Evolutionary conservation across 2,329 filamentous ascomycete species (phyloP).

Genomic region (Penicillium sp.): DNA sequence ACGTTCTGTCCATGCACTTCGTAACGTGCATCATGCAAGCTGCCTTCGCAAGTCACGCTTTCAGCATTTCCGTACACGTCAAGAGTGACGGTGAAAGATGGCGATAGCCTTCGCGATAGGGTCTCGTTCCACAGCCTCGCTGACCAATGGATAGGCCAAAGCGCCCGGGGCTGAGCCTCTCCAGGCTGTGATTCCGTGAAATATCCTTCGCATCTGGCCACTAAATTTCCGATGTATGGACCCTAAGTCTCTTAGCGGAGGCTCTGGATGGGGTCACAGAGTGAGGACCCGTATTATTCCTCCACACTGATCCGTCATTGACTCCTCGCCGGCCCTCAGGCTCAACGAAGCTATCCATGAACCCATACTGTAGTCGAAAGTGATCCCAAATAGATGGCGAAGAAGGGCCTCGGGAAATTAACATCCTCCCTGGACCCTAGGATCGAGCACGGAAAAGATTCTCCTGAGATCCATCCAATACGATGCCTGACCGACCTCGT

Average conservation of each 20-base stretch:
- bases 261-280: not conserved
- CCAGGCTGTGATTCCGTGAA: not conserved
- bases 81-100: not conserved
- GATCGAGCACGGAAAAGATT: not conserved
- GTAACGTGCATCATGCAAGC: not conserved
- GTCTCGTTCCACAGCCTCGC: not conserved
- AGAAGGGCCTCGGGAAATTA: not conserved
- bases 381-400: not conserved
- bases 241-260: not conserved
- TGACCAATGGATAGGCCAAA: not conserved
- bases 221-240: too few relatives aligned
- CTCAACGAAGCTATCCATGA: not conserved
- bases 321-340: not conserved
- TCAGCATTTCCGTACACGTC: not conserved
- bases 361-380: not conserved
- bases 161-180: not conserved
- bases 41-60: too few relatives aligned
- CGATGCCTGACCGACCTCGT: not conserved
- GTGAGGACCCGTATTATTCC: not conserved
- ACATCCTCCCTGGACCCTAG: not conserved
- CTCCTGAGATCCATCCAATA: slow-evolving; percentile 4
- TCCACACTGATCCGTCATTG: not conserved
- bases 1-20: not conserved
- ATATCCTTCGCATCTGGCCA: too few relatives aligned
- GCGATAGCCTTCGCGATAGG: not conserved